Base-by-base conservation (phyloP, 768 basidiomycete species). In the Macrocybe gigantea region DNA sequence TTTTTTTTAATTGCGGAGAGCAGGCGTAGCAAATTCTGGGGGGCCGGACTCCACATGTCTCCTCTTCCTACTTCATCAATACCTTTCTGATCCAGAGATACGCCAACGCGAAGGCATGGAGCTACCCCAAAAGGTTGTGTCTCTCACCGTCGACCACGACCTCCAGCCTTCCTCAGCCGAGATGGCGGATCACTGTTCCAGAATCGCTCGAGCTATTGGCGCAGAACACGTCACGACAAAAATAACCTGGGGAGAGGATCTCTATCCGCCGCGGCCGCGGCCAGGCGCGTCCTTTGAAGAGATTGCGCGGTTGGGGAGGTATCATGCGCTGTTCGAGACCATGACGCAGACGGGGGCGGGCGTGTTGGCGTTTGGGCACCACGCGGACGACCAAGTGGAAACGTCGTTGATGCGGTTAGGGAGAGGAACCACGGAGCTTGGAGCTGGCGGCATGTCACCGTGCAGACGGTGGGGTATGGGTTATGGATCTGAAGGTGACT, bases 391-490 rank as follows among this genome's bases (percentile, higher is more conserved):
- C 59, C 88, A 92, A 59, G 75, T 91, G 7, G 90, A 93, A 60
- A 93, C 90, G 0, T 73, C 80, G 31, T 64, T 93, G 44, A 80
- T 90, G 73, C 79, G 90, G 5, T 59, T 85, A 11, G 71, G 78
- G 5, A 73, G 64, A 51, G 81, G 83, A 0, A 82, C 82, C 5
- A 72, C 78, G 2, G 59, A 64, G 38, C 47, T 76, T 11, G 85
- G 85, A 0, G 75, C 81, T 1, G 75, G 75, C 8, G 89, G 84
- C 3, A 92, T 92, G 85, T 71, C 75, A 36, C 67, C 66, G 1
- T 67, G 72, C 41, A 75, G 90, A 8, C 73, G 88, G 39, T 89
- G 82, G 81, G 90, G 90, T 1, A 93, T 93, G 90, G 86, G 87
- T 5, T 45, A 60, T 5, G 59, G 60, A 1, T 57, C 53, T 37